Base-by-base conservation (phyloP, 495 filamentous ascomycete genomes). In the Lepidopterella palustris region DNA sequence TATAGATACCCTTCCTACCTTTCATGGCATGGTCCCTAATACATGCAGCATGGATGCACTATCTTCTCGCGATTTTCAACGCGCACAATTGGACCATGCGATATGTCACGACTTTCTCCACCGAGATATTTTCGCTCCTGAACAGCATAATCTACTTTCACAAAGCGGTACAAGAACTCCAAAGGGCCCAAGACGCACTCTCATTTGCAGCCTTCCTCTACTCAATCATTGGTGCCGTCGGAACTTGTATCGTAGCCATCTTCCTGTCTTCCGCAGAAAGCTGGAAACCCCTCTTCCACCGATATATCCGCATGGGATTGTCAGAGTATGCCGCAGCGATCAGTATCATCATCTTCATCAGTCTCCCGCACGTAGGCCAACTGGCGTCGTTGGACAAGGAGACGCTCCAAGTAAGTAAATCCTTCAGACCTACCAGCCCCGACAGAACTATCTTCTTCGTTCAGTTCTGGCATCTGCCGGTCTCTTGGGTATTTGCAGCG, bases 11-110 rank as follows among this genome's bases (percentile, higher is more conserved):
- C 35, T 88, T 87, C 58, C 74, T 88, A 15, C 79, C 84, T 0
- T 85, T 88, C 66, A 89, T 88, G 85, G 85, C 85, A 5, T 89
- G 86, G 87, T 80, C 82, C 8, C 76, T 86, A 28, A 87, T 88
- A 52, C 85, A 88, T 69, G 79, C 86, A 25, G 79, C 72, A 10
- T 88, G 86, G 85, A 79, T 88, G 74, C 84, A 86, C 65, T 85
- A 82, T 67, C 65, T 88, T 5, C 73, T 88, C 18, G 86, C 86
- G 50, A 81, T 87, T 39, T 78, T 87, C 63, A 88, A 89, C 68
- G 85, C 84, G 21, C 85, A 87, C 59, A 84, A 88, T 71, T 89
- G 83, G 83, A 87, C 85, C 1, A 89, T 89, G 86, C 78, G 82
- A 55, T 88, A 89, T 65, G 86, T 89, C 23, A 89, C 86, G 0